phyloP scores from a whole-genome alignment of 169 alveolate species.

The Eimeria necatrix region DNA sequence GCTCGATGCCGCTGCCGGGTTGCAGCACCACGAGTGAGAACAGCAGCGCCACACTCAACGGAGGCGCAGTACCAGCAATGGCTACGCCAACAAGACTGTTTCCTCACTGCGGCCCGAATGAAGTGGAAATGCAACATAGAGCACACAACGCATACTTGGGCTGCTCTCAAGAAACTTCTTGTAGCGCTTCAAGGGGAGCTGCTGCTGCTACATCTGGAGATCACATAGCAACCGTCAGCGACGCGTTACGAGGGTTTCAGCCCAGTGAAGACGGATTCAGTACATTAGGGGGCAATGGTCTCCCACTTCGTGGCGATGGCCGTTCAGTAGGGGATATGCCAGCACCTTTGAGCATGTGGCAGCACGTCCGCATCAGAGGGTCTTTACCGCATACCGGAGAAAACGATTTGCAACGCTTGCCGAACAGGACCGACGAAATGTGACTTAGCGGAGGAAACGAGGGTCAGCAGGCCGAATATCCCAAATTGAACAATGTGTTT shows the following conservation, averaged over 20 bases:
- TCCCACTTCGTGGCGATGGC: not conserved
- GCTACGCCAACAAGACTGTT: conserved; percentile 65
- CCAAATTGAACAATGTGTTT: not conserved
- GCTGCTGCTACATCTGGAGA: conserved; percentile 51
- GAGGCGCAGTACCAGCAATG: conserved; percentile 36
- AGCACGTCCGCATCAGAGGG: conserved; percentile 35
- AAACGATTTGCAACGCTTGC: conserved; percentile 44
- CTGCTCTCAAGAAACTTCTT: conserved; percentile 16
- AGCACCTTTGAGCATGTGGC: conserved; percentile 36
- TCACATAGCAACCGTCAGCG: conserved; percentile 15
- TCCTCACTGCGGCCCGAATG: conserved; percentile 54
- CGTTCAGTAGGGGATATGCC: conserved; percentile 43
- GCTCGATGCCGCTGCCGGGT: conserved; percentile 54
- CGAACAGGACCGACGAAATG: conserved; percentile 64
- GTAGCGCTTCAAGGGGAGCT: not conserved
- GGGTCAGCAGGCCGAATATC: not conserved
- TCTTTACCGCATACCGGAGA: conserved; percentile 31
- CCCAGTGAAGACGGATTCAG: conserved; percentile 27
- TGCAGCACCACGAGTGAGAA: conserved; percentile 36
- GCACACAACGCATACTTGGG: not conserved
- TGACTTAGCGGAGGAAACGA: conserved; percentile 16
- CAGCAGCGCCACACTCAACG: conserved; percentile 19
- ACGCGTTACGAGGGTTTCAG: not conserved
- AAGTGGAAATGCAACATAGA: conserved; percentile 36
- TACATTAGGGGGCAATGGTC: conserved; percentile 5